phyloP scores from a whole-genome alignment of 108 stramenopile species.

The Conticribra guillardii region DNA sequence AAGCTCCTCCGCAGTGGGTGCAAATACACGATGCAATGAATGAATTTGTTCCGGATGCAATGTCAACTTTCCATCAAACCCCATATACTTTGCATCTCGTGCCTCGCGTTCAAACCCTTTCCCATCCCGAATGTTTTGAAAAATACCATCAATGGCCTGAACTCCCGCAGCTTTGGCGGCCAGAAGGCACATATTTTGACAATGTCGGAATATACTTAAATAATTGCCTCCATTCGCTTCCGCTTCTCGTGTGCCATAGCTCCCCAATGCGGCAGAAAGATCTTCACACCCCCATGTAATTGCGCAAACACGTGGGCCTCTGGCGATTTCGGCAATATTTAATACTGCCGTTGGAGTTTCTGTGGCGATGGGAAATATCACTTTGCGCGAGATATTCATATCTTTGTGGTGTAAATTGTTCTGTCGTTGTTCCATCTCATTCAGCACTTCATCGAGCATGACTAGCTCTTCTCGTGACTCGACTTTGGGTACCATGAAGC shows the following conservation, averaged over 20 bases:
- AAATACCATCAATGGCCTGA: slow-evolving; percentile 53
- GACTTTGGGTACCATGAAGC: slow-evolving; percentile 54
- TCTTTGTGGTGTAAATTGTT: background rate
- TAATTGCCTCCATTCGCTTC: slow-evolving; percentile 16
- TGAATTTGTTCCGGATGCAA: slow-evolving; percentile 43
- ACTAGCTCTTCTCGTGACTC: slow-evolving; percentile 36
- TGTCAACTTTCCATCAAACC: slow-evolving; percentile 50
- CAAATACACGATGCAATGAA: slow-evolving; percentile 25
- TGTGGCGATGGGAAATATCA: slow-evolving; percentile 42
- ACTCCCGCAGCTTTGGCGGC: slow-evolving; percentile 49
- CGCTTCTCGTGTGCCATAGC: slow-evolving; percentile 22
- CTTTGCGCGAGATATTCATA: slow-evolving; percentile 1
- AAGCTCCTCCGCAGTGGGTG: slow-evolving; percentile 29
- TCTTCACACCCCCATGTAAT: slow-evolving; percentile 56
- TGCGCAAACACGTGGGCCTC: slow-evolving; percentile 39
- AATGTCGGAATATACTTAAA: slow-evolving; percentile 41
- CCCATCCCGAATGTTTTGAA: slow-evolving; percentile 47
- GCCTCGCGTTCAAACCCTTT: slow-evolving; percentile 39
- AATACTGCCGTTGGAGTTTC: slow-evolving; percentile 44
- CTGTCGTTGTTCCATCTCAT: slow-evolving; percentile 17
- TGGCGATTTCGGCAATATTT: slow-evolving; percentile 45
- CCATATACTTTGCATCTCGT: slow-evolving; percentile 34
- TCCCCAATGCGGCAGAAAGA: slow-evolving; percentile 42
- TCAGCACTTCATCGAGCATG: slow-evolving; percentile 33
- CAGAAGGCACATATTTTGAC: slow-evolving; percentile 45